Evolutionary conservation across 306 rosid genomes (phyloP).

Genomic region (Glycine latifolia): DNA sequence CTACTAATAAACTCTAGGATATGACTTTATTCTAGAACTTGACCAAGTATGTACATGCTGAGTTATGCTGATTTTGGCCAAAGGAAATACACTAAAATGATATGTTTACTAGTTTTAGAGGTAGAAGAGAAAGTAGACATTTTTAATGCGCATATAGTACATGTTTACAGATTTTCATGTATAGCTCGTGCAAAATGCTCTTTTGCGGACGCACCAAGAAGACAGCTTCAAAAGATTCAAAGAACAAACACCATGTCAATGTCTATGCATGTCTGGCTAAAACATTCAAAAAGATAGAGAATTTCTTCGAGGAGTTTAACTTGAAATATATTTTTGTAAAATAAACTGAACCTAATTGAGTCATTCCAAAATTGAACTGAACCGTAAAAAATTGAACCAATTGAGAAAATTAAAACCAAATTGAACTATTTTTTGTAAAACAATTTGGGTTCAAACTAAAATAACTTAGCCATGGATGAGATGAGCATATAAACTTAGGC

Average conservation of each 20-base stretch:
- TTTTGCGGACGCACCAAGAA: conserved; percentile 6
- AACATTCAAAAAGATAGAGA: not conserved
- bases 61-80: not conserved
- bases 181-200: not conserved
- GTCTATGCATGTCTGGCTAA: too few species aligned
- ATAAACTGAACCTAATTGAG: too few species aligned
- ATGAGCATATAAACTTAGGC: too few species aligned
- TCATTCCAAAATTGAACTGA: too few species aligned
- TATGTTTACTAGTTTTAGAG: not conserved
- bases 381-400: too few species aligned
- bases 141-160: not conserved
- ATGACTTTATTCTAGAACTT: not conserved
- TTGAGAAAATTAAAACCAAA: too few species aligned
- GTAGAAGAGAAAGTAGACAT: not conserved
- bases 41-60: not conserved
- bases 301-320: not conserved
- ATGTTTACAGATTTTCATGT: not conserved
- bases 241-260: not conserved
- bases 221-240: not conserved
- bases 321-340: not conserved
- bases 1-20: not conserved
- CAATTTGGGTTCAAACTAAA: too few species aligned
- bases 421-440: too few species aligned
- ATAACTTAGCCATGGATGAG: too few species aligned
- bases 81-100: not conserved